Conservation (phyloP, 345 rosid species). For the Stellera chamaejasme region DNA sequence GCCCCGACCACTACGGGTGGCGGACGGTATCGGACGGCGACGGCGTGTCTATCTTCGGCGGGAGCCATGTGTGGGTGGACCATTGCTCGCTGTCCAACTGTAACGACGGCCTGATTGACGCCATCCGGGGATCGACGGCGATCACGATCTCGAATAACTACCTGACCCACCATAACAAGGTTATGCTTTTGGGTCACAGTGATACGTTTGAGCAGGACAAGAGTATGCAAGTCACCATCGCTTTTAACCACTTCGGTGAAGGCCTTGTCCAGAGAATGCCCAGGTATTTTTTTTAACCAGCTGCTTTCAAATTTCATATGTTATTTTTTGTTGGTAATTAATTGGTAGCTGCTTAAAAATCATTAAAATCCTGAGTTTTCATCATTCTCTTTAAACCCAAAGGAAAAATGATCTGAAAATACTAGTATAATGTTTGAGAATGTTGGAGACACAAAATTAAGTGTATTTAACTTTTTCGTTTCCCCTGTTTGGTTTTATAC, state of each 20-base stretch:
- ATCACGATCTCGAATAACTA: slow-evolving; percentile 53
- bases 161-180: slow-evolving; percentile 49
- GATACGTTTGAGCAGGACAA: slow-evolving; percentile 41
- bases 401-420: too few relatives aligned
- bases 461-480: too few relatives aligned
- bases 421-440: too few relatives aligned
- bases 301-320: neutral
- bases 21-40: slow-evolving; percentile 56
- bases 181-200: slow-evolving; percentile 65
- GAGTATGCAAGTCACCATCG: slow-evolving; percentile 67
- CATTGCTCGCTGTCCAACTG: slow-evolving; percentile 59
- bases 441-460: too few relatives aligned
- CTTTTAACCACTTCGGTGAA: slow-evolving; percentile 65
- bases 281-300: slow-evolving; percentile 22
- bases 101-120: slow-evolving; percentile 47
- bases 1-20: slow-evolving; percentile 56
- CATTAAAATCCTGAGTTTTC: neutral
- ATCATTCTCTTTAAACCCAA: too few relatives aligned
- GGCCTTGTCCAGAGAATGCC: slow-evolving; percentile 72
- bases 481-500: too few relatives aligned
- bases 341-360: neutral
- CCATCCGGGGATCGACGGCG: slow-evolving; percentile 52
- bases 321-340: neutral
- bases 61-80: slow-evolving; percentile 60
- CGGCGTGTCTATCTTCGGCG: slow-evolving; percentile 52